Conservation (phyloP, 1,139 yeast species). For the Geotrichum candidum region DNA sequence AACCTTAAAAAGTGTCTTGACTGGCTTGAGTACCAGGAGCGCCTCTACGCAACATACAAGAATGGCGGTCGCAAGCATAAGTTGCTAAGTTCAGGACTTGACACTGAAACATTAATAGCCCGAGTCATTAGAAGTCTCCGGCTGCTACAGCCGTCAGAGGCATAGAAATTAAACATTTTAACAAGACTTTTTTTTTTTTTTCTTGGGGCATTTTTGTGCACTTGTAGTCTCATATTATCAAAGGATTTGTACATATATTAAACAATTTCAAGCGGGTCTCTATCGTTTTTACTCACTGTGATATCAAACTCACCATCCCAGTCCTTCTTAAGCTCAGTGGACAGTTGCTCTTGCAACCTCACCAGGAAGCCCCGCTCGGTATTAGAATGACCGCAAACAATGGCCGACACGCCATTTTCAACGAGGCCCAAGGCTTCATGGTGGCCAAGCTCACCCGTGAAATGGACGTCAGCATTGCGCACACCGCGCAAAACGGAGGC, state of each 20-base stretch:
- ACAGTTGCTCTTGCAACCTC: slow-evolving; percentile 47
- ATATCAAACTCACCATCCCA: slow-evolving; percentile 39
- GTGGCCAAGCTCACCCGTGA: slow-evolving; percentile 91
- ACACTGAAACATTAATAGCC: neutral
- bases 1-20: neutral
- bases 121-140: neutral
- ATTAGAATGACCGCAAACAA: slow-evolving; percentile 82
- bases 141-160: neutral
- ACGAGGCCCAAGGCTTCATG: slow-evolving; percentile 73
- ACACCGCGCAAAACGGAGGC: slow-evolving; percentile 58
- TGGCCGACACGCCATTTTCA: slow-evolving; percentile 68
- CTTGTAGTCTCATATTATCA: neutral
- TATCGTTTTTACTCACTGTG: slow-evolving; percentile 47
- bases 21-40: slow-evolving; percentile 16
- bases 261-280: slow-evolving; percentile 48
- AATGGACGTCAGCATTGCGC: slow-evolving; percentile 62
- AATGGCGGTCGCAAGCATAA: slow-evolving; percentile 6
- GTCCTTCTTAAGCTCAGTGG: slow-evolving; percentile 36
- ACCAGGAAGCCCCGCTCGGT: slow-evolving; percentile 82
- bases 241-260: slow-evolving; percentile 18
- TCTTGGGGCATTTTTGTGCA: neutral
- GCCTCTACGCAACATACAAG: neutral
- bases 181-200: neutral
- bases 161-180: neutral
- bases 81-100: slow-evolving; percentile 3